Evolutionary conservation across 179 eudicot genomes (phyloP).

Genomic region (Gypsophila paniculata): DNA sequence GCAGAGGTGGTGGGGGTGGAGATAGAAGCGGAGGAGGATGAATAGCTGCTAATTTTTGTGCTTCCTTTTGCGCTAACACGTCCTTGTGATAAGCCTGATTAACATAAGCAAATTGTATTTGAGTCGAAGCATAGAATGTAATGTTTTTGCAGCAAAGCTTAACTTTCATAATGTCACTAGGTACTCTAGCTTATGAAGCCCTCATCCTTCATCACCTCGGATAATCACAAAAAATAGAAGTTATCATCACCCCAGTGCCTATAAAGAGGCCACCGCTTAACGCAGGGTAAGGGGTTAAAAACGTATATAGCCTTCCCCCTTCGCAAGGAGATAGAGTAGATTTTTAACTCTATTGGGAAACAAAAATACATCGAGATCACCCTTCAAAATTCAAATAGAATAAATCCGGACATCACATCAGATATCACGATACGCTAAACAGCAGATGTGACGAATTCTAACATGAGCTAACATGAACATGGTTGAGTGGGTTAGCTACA

Average conservation of each 20-base stretch:
- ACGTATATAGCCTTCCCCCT: no score
- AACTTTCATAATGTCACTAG: background rate
- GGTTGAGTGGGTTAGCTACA: background rate
- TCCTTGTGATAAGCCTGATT: constrained; percentile 88
- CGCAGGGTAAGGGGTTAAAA: no score
- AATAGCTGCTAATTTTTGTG: constrained; percentile 32
- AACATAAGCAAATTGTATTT: constrained; percentile 10
- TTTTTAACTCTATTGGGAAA: no score
- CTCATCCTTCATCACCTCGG: background rate
- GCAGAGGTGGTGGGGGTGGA: constrained; percentile 23
- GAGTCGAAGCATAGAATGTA: background rate
- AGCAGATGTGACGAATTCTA: background rate
- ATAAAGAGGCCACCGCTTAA: no score
- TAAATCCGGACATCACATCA: no score
- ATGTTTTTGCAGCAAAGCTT: background rate
- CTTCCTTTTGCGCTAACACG: constrained; percentile 58
- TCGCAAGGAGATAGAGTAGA: no score
- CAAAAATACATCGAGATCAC: no score
- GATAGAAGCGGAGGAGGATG: constrained; percentile 40
- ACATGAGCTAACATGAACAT: background rate
- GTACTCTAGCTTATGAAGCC: background rate
- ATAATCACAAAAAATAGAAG: no score
- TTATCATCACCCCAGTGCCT: no score
- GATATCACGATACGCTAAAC: background rate
- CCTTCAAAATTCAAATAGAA: no score